These are phyloP conservation scores for Pilasporangium apinafurcum DNA, from an alignment of 352 stramenopile species.

Conservation along the genomic window DNA sequence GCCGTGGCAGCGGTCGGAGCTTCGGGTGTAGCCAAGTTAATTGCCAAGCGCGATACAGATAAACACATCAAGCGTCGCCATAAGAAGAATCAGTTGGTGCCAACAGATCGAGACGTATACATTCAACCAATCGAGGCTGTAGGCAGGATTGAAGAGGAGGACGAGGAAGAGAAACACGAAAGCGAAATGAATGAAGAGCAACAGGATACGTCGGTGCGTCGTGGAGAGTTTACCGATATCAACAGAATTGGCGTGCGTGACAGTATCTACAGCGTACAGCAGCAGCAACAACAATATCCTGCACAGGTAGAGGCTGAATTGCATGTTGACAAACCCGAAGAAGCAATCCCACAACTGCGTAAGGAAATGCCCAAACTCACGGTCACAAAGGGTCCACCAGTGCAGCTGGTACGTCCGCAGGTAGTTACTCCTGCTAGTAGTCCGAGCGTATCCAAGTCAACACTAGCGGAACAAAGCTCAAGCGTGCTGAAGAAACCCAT, in stretches of 20 bases:
- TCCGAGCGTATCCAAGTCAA: background rate
- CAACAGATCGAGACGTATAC: conserved; percentile 12
- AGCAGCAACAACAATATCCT: conserved; percentile 7
- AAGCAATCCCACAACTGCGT: background rate
- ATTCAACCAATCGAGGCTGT: conserved; percentile 12
- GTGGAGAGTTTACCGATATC: conserved; percentile 31
- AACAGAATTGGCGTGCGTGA: conserved; percentile 10
- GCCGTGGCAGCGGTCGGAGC: conserved; percentile 34
- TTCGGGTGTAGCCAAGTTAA: conserved; percentile 35
- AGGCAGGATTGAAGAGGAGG: conserved; percentile 5
- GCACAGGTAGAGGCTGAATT: conserved; percentile 11
- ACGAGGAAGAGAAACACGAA: background rate
- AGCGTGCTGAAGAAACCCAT: conserved; percentile 15
- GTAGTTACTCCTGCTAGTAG: background rate
- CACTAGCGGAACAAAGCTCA: conserved; percentile 15
- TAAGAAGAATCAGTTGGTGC: conserved; percentile 24
- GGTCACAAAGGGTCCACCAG: conserved; percentile 35
- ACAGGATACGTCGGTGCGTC: background rate
- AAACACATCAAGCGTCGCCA: conserved; percentile 4
- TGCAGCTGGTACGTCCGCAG: conserved; percentile 15
- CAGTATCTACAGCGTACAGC: conserved; percentile 7
- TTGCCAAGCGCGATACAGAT: conserved; percentile 22
- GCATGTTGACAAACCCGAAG: conserved; percentile 1
- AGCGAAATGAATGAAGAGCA: background rate
- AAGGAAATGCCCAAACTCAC: conserved; percentile 24